Base-by-base conservation (phyloP, 2,329 filamentous ascomycete species). In the Ophiostoma tasmaniense region DNA sequence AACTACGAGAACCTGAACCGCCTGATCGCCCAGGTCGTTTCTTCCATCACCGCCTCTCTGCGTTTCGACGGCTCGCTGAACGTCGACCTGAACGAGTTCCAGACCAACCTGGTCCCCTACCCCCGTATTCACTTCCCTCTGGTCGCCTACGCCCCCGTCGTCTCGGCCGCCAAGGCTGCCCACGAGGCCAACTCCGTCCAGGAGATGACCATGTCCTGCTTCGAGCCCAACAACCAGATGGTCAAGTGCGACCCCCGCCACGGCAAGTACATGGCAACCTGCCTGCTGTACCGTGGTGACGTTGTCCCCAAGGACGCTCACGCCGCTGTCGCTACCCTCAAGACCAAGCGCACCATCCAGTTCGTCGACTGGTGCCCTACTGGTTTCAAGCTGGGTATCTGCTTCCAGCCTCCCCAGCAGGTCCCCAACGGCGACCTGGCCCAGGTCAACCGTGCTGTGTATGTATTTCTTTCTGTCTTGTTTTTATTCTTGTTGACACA, bases 151-250 rank as follows among this genome's bases (percentile, higher is more conserved):
- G 87, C 95, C 62, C 94, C 94, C 72, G 91, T 99, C 78, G 89
- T 98, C 81, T 97, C 93, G 72, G 91, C 93, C 73, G 90, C 92
- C 80, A 97, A 97, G 89, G 92, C 93, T 76, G 90, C 92, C 71
- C 94, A 99, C 85, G 94, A 99, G 86, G 89, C 93, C 85, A 96
- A 97, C 89, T 95, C 92, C 35, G 94, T 98, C 74, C 90, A 93
- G 83, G 95, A 98, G 86, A 97, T 98, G 85, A 96, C 92, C 81
- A 96, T 94, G 89, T 92, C 92, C 74, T 98, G 94, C 90, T 99
- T 99, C 84, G 94, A 99, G 88, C 93, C 94, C 76, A 91, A 97
- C 89, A 97, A 97, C 89, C 94, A 99, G 90, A 99, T 99, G 94
- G 94, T 99, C 80, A 97, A 97, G 87, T 99, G 94, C 79, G 95